Conservation (phyloP, 148 eudicot genomes). For the Chenopodium album region DNA sequence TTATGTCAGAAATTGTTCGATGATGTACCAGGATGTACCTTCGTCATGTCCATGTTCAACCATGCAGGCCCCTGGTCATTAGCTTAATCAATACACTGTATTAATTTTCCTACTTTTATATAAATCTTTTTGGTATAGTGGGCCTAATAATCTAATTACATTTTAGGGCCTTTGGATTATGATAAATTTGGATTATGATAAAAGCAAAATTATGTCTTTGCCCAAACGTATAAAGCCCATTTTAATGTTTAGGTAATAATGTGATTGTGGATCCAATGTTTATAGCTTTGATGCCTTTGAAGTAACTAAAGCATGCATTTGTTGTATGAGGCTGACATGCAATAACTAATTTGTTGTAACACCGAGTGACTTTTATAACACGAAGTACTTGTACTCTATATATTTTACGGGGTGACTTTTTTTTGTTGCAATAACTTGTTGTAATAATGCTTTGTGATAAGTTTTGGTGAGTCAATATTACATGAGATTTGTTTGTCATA, state of each 20-base stretch:
- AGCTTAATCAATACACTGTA: not conserved
- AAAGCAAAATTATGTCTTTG: not conserved
- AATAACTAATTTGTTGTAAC: too few relatives aligned
- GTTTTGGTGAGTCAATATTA: too few relatives aligned
- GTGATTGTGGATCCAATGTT: too few relatives aligned
- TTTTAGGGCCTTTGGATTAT: not conserved
- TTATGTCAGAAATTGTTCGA: not conserved
- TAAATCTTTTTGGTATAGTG: not conserved
- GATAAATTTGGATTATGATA: not conserved
- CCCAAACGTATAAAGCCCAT: not conserved
- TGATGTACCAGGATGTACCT: slow-evolving; percentile 9
- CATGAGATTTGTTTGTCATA: not conserved
- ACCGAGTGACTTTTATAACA: too few relatives aligned
- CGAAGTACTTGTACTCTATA: too few relatives aligned
- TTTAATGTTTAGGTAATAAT: too few relatives aligned
- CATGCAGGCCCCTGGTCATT: not conserved
- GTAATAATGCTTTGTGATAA: too few relatives aligned
- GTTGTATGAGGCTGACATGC: too few relatives aligned
- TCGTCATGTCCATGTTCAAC: slow-evolving; percentile 8
- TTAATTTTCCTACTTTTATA: not conserved
- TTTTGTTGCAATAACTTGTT: too few relatives aligned
- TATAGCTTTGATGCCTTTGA: too few relatives aligned
- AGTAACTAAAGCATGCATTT: too few relatives aligned
- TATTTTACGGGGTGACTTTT: too few relatives aligned
- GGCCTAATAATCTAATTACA: not conserved